These are phyloP conservation scores for Paecilomyces sp. DNA, from an alignment of 2,329 filamentous ascomycete genomes.

Conservation along the genomic window DNA sequence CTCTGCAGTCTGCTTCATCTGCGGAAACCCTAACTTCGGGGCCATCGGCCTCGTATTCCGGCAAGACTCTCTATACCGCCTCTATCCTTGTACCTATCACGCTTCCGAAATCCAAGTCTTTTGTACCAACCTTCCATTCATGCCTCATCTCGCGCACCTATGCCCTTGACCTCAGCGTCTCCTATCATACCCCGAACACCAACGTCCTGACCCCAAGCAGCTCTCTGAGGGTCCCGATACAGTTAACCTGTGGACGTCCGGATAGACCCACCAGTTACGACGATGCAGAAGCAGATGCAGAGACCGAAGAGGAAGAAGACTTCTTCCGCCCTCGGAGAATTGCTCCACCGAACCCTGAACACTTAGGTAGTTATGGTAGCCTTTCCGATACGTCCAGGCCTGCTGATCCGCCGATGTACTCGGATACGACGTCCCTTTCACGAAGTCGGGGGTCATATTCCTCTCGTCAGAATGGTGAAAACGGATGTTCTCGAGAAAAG, in stretches of 20 bases:
- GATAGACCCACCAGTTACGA: not conserved
- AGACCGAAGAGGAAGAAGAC: constrained; percentile 18
- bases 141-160: constrained; percentile 62
- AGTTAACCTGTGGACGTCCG: constrained; percentile 24
- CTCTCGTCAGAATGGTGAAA: not conserved
- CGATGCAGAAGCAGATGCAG: not conserved
- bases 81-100: constrained; percentile 57
- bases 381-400: not conserved
- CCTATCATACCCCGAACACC: constrained; percentile 44
- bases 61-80: constrained; percentile 52
- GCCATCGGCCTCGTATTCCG: constrained; percentile 37
- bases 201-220: constrained; percentile 33
- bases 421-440: not conserved
- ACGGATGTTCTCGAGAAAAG: not conserved
- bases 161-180: constrained; percentile 51
- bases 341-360: constrained; percentile 9
- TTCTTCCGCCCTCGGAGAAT: constrained; percentile 22
- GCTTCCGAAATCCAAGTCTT: constrained; percentile 53
- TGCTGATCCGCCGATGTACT: not conserved
- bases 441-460: not conserved
- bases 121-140: constrained; percentile 63
- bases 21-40: constrained; percentile 18
- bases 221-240: constrained; percentile 36
- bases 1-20: constrained; percentile 21
- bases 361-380: not conserved